Conservation (phyloP, 257 asterid species). For the Nicotiana tabacum region DNA sequence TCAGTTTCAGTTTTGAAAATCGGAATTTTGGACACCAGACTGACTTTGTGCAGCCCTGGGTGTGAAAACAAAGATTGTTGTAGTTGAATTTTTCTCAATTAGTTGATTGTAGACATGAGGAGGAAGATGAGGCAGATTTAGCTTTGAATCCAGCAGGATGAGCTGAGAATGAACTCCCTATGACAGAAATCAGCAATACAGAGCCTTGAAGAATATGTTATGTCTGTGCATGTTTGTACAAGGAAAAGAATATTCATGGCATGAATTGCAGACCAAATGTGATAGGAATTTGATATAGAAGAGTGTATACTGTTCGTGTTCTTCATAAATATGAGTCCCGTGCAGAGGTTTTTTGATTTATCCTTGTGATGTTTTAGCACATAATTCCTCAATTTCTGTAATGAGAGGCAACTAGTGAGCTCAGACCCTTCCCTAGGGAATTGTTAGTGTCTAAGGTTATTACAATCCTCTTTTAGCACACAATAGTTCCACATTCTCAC, state of each 20-base stretch:
- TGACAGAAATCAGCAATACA: not conserved
- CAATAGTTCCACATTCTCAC: not conserved
- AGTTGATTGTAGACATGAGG: not conserved
- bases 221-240: not conserved
- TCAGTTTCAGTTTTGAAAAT: not conserved
- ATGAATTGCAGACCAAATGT: not conserved
- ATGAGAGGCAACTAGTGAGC: not conserved
- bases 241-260: not conserved
- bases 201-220: not conserved
- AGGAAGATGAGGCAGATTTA: not conserved
- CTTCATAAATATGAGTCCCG: not conserved
- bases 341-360: not conserved
- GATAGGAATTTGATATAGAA: not conserved
- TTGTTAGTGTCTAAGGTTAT: not conserved
- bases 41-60: not conserved
- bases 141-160: not conserved
- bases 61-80: not conserved
- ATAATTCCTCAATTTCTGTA: not conserved
- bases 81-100: no score
- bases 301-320: not conserved
- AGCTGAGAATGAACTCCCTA: not conserved
- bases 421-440: not conserved
- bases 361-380: not conserved
- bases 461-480: not conserved
- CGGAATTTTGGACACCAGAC: not conserved